Evolutionary conservation across 2,329 filamentous ascomycete species (phyloP).

Genomic region (Helotiales sp.): DNA sequence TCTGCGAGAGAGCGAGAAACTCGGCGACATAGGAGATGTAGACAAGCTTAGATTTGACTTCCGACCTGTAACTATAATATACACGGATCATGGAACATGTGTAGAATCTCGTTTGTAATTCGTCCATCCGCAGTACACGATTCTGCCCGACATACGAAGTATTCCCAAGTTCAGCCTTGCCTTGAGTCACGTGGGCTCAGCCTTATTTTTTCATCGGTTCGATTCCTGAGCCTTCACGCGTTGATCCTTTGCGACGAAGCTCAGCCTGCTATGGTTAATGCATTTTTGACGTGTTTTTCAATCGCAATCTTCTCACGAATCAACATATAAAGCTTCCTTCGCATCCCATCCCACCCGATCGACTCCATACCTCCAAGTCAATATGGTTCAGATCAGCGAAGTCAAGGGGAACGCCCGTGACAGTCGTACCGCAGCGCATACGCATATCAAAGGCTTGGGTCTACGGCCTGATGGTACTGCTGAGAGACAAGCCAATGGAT

Average conservation of each 20-base stretch:
- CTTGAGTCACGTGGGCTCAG: not conserved
- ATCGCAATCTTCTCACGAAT: conserved; percentile 3
- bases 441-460: conserved; percentile 95
- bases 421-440: conserved; percentile 94
- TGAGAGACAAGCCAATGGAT: conserved; percentile 79
- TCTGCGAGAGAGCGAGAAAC: too few relatives aligned
- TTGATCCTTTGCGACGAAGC: conserved; percentile 14
- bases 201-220: conserved; percentile 4
- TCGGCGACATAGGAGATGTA: too few relatives aligned
- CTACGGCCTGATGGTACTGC: conserved; percentile 84
- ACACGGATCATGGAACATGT: too few relatives aligned
- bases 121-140: too few relatives aligned
- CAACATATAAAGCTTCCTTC: not conserved
- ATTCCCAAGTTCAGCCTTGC: conserved; percentile 1
- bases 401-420: conserved; percentile 94
- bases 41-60: too few relatives aligned
- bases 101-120: too few relatives aligned
- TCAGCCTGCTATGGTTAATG: conserved; percentile 16
- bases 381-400: conserved; percentile 90
- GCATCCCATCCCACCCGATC: not conserved
- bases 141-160: too few relatives aligned
- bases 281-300: conserved; percentile 15
- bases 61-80: too few relatives aligned
- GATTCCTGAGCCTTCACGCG: conserved; percentile 10
- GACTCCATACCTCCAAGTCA: conserved; percentile 34